Evolutionary conservation across 106 monocot genomes (phyloP), one percentile per base, ranked within the genome.

Genomic region (Gastrodia elata): DNA sequence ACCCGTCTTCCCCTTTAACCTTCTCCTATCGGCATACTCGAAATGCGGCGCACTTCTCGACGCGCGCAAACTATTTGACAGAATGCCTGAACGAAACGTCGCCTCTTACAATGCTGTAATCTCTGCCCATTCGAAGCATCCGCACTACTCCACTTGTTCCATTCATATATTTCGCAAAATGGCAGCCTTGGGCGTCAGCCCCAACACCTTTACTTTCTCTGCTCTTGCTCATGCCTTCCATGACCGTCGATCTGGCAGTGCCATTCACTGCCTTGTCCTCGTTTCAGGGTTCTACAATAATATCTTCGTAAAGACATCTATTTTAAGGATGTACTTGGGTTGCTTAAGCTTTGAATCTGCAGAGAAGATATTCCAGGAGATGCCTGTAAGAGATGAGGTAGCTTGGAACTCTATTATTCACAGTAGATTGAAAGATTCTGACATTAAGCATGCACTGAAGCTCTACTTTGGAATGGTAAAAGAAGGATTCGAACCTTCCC

Each of bases 61-160:
- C 35, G 91, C 88, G 6, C 77, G 28, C 33, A 68, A 65, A n/a
- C n/a, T 91, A 76, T 89, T 94, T 80, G 87, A 87, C 68, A 76
- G 48, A 83, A 91, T 89, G 87, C 89, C 81, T 7, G 65, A n/a
- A 0, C 83, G 83, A 77, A 85, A 59, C 75, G 38, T 80, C 35
- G 77, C 91, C 27, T 89, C 94, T 10, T 94, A 83, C 83, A 91
- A 91, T 48, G 74, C 89, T 38, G 34, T 86, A 65, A 89, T 94
- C 75, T 83, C 94, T 11, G 81, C 86, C 13, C 85, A 61, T 76
- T 86, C 83, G 15, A 77, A 74, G 38, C 37, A 64, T 13, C 71
- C 73, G 2, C n/a, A 14, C 33, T 43, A 78, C 24, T 79, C 78
- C 24, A 7, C 27, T 2, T 26, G 6, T 22, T 80, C 87, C 5